These are phyloP conservation scores for Fusarium algeriense DNA, from an alignment of 2,329 filamentous ascomycete genomes.

Conservation along the genomic window DNA sequence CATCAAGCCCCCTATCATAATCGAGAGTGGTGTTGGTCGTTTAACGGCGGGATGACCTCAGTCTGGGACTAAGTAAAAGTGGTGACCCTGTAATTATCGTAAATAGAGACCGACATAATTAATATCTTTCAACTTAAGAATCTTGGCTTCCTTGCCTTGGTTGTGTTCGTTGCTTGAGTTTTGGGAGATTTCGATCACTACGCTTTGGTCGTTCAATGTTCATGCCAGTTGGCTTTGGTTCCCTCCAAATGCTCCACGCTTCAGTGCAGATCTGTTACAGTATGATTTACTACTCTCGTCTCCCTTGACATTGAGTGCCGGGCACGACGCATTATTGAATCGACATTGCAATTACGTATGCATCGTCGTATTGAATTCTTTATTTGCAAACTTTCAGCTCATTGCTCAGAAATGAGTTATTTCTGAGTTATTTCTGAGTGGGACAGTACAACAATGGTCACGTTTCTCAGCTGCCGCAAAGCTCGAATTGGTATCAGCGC, in stretches of 20 bases:
- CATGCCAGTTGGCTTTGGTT: conserved; percentile 5
- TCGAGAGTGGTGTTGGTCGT: conserved; percentile 23
- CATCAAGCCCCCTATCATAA: conserved; percentile 18
- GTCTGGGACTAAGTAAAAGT: conserved; percentile 7
- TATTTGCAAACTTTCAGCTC: background rate
- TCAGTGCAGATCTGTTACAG: conserved; percentile 14
- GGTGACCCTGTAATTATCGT: conserved; percentile 20
- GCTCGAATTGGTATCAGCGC: background rate
- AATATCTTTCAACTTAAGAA: background rate
- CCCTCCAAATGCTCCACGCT: conserved; percentile 12
- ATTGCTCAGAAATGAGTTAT: background rate
- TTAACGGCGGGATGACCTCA: conserved; percentile 31
- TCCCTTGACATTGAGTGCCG: conserved; percentile 31
- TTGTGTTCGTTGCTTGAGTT: background rate
- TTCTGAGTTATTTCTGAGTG: background rate
- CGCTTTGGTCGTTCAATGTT: conserved; percentile 3
- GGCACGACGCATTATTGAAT: conserved; percentile 24
- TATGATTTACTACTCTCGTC: conserved; percentile 12
- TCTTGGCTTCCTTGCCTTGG: conserved; percentile 3
- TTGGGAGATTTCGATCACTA: conserved; percentile 16
- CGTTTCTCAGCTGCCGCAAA: conserved; percentile 12
- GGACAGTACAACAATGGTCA: background rate
- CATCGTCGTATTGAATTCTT: conserved; percentile 19
- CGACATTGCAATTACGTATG: conserved; percentile 33
- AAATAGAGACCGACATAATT: conserved; percentile 12